Base-by-base conservation (phyloP, 2,329 filamentous ascomycete species). In the Diaporthe vexans region DNA sequence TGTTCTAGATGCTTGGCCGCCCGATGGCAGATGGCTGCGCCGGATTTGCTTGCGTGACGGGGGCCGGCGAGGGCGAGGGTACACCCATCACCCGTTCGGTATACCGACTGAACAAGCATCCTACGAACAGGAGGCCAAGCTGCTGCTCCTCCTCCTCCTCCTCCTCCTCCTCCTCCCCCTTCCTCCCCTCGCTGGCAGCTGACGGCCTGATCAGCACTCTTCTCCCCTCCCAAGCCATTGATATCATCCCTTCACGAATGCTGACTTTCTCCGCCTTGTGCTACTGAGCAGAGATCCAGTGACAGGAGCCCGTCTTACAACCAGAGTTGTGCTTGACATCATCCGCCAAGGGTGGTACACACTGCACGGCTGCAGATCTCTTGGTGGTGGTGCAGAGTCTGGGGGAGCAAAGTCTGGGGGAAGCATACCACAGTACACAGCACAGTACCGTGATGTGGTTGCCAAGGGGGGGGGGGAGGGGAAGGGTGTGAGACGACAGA, bases 1-100 rank as follows among this genome's bases (percentile, higher is more conserved):
- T 51, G 71, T 73, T 73, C 71, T 73, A 73, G 71, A 73, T 59
- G 71, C 46, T 63, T 54, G 57, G 43, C n/a, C 46, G 5, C 15
- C 40, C 26, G 54, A 52, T 21, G 40, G 33, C 26, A 33, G 24
- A 19, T 43, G 58, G 58, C 37, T 19, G 29, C 37, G 56, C 48
- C 56, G 40, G 37, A 40, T 54, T 46, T 57, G 67, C 29, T 33
- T n/a, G 56, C 29, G 19, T 63, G 40, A 37, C 19, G n/a, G 26
- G 26, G 17, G 52, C 26, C 11, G 17, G 56, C 69, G 70, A 74
- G 52, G 67, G 56, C 26, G 57, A 73, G 72, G 48, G 65, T 71
- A 69, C 35, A 37, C 70, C 70, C 56, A 40, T 37, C n/a, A 67
- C 63, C 26, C n/a, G 19, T 15, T 19, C 37, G 21, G 17, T 43